Conservation (phyloP, 169 alveolate genomes). For the Plasmodium gonderi region DNA sequence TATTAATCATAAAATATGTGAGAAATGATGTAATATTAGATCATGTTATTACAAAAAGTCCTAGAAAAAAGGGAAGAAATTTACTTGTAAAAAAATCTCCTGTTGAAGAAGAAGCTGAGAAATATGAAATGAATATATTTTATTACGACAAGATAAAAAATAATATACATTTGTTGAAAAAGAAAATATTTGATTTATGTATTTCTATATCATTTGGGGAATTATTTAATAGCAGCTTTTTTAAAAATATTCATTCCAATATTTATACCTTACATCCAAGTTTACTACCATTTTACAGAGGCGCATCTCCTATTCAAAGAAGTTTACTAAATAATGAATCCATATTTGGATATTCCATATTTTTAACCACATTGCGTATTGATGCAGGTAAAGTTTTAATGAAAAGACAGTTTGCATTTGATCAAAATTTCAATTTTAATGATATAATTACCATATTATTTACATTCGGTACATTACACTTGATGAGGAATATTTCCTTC, state of each 20-base stretch:
- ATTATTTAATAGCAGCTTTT: conserved; percentile 52
- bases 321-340: conserved; percentile 68
- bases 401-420: conserved; percentile 18
- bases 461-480: conserved; percentile 36
- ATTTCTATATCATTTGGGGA: conserved; percentile 64
- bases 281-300: conserved; percentile 50
- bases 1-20: conserved; percentile 20
- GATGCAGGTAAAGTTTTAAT: conserved; percentile 38
- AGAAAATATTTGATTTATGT: conserved; percentile 35
- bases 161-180: conserved; percentile 33
- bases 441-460: conserved; percentile 59
- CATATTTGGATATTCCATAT: conserved; percentile 42
- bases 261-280: conserved; percentile 66
- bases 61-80: conserved; percentile 46
- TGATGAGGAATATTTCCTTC: conserved; percentile 27
- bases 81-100: conserved; percentile 9
- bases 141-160: conserved; percentile 57
- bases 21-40: conserved; percentile 47
- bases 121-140: conserved; percentile 33
- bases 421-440: conserved; percentile 37
- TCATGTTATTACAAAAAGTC: conserved; percentile 53
- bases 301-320: conserved; percentile 71
- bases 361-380: conserved; percentile 35
- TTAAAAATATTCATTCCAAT: conserved; percentile 36
- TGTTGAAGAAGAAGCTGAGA: conserved; percentile 52